Base-by-base conservation (phyloP, 1,139 yeast genomes). In the Pichiaceae sp. region DNA sequence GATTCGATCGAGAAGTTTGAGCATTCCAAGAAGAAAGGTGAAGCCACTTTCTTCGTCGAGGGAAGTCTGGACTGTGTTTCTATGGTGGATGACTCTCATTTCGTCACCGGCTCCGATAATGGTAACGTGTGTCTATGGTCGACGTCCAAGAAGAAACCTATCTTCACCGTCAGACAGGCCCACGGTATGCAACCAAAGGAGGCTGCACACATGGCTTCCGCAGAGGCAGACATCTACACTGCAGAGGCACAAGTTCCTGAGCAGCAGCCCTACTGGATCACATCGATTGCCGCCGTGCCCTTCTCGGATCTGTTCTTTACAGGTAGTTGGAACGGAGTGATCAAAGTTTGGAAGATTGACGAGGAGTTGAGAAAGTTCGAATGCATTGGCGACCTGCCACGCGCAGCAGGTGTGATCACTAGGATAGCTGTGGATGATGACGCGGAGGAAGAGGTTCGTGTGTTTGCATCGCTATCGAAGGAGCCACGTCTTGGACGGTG, bases 51-150 rank as follows among this genome's bases (percentile, higher is more conserved):
- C 49, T 69, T 64, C 44, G 64, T 77, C 35, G 97, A 91, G 58
- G 98, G 98, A 11, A 78, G 93, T 42, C 79, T 89, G 42, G 98
- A 91, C 49, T 83, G 85, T 49, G 93, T 89, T 26, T 66, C 84
- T 5, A 87, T 89, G 96, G 62, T 84, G 39, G 98, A 91, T 60
- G 95, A 89, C 58, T 75, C 89, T 21, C 87, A 84, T 57, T 91
- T 91, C 54, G 78, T 91, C 33, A 87, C 97, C 4, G 96, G 98
- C 2, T 79, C 95, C 15, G 98, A 93, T 57, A 91, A 89, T 54
- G 98, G 98, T 32, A 83, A 77, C 54, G 63, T 91, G 29, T 66
- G 85, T 18, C 65, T 93, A 44, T 91, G 98, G 98, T 78, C 95
- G 5, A 63, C 83, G 42, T 79, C 85, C 21, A 86, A 86, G 62